These are phyloP conservation scores for Phialophora macrospora DNA, from an alignment of 2,329 filamentous ascomycete species.

Conservation along the genomic window DNA sequence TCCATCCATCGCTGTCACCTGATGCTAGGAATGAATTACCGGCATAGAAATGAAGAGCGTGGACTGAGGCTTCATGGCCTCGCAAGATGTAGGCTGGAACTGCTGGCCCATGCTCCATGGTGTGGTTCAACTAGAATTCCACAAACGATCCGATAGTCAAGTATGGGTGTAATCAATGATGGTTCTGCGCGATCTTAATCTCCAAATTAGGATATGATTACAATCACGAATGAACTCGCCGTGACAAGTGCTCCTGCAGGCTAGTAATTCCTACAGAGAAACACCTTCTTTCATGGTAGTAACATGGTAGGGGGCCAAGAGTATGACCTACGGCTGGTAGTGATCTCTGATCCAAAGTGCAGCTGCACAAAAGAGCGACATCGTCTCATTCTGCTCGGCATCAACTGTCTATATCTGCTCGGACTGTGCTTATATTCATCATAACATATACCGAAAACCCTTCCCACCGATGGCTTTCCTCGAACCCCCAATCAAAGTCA, in stretches of 20 bases:
- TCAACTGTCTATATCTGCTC: background rate
- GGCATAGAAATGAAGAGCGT: conserved; percentile 73
- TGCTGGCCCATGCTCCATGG: conserved; percentile 50
- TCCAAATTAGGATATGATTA: background rate
- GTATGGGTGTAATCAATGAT: no score
- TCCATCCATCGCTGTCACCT: conserved; percentile 87
- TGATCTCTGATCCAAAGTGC: background rate
- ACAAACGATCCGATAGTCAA: no score
- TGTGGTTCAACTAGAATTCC: background rate
- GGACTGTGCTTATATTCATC: conserved; percentile 1
- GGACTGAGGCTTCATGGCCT: conserved; percentile 80
- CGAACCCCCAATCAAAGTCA: conserved; percentile 49
- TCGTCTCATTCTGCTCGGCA: background rate
- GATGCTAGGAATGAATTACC: conserved; percentile 78
- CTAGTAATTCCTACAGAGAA: background rate
- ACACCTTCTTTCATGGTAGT: background rate
- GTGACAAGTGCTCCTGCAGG: background rate
- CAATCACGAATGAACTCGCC: background rate
- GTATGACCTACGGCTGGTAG: background rate
- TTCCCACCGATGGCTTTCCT: conserved; percentile 24
- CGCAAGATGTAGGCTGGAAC: conserved; percentile 75
- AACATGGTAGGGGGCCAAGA: background rate
- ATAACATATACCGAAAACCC: conserved; percentile 34
- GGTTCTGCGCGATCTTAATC: no score
- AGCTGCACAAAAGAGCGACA: background rate